Percentiles rank a stretch among this genome's conserved stretches.
phyloP scores from a whole-genome alignment of 331 rosid genomes.

The Erythrophleum ivorense region DNA sequence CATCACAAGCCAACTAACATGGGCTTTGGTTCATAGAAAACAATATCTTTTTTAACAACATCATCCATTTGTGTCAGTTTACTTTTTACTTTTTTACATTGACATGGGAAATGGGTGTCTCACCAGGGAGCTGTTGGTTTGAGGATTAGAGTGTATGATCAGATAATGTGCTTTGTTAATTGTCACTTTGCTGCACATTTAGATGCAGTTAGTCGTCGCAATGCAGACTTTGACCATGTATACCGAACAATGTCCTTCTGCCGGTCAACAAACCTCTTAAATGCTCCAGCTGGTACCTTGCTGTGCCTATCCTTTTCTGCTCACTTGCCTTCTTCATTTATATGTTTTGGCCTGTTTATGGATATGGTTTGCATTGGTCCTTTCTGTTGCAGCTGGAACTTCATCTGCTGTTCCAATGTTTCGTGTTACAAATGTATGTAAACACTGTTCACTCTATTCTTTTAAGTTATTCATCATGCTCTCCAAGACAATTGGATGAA shows the following conservation, averaged over 20 bases:
- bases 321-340: constrained; percentile 60
- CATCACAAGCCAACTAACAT: not conserved
- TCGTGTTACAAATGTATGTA: constrained; percentile 80
- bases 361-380: constrained; percentile 80
- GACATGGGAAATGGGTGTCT: constrained; percentile 51
- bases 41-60: not conserved
- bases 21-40: constrained; percentile 26
- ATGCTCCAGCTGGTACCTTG: constrained; percentile 73
- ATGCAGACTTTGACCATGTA: constrained; percentile 93
- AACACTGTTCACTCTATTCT: constrained; percentile 39
- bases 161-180: constrained; percentile 85
- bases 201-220: constrained; percentile 93
- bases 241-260: constrained; percentile 84
- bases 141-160: constrained; percentile 86
- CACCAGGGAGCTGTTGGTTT: constrained; percentile 99
- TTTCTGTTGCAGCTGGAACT: constrained; percentile 86
- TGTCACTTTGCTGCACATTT: constrained; percentile 99
- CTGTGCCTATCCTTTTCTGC: constrained; percentile 54
- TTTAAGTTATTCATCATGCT: constrained; percentile 30
- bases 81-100: constrained; percentile 34
- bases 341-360: constrained; percentile 65
- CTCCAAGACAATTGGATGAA: constrained; percentile 35
- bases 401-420: constrained; percentile 67
- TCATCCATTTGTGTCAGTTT: constrained; percentile 16
- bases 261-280: constrained; percentile 64